Evolutionary conservation across 78 protist species (phyloP).

Genomic region (Capsaspora owczarzaki): DNA sequence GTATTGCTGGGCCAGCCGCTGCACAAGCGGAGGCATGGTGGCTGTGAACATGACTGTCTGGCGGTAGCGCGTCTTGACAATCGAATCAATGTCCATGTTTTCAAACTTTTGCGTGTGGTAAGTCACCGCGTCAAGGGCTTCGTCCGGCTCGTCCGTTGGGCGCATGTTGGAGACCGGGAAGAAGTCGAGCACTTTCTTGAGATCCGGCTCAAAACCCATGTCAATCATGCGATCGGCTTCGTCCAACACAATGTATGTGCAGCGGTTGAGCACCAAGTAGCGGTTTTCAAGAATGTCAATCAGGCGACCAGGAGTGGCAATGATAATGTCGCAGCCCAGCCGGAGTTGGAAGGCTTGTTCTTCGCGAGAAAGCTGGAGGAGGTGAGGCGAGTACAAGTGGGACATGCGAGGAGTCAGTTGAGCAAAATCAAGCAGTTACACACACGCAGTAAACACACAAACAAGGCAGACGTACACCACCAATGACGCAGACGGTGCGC

Average conservation of each 20-base stretch:
- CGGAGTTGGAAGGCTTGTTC: neutral
- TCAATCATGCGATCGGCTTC: slow-evolving; percentile 96
- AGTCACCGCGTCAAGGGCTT: slow-evolving; percentile 12
- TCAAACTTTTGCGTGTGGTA: too few relatives aligned
- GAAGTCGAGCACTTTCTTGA: slow-evolving; percentile 74
- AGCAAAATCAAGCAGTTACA: neutral
- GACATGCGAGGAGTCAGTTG: slow-evolving; percentile 41
- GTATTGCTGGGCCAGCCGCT: slow-evolving; percentile 1
- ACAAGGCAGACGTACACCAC: neutral
- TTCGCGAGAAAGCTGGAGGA: slow-evolving; percentile 57
- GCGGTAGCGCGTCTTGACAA: neutral
- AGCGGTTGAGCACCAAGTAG: slow-evolving; percentile 17
- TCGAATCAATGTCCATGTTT: too few relatives aligned
- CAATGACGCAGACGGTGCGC: slow-evolving; percentile 54
- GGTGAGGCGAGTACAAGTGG: slow-evolving; percentile 39
- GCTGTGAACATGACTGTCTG: slow-evolving; percentile 68
- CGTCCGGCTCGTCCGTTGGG: slow-evolving; percentile 57
- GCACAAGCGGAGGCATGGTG: slow-evolving; percentile 41
- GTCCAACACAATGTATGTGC: slow-evolving; percentile 82
- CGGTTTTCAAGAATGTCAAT: slow-evolving; percentile 88
- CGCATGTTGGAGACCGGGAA: slow-evolving; percentile 43
- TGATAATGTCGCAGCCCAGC: slow-evolving; percentile 86
- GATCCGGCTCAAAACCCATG: slow-evolving; percentile 87
- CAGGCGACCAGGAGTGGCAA: slow-evolving; percentile 99
- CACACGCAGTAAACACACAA: too few relatives aligned